Conservation (phyloP, 768 basidiomycete genomes). For the Lentinula sp. region DNA sequence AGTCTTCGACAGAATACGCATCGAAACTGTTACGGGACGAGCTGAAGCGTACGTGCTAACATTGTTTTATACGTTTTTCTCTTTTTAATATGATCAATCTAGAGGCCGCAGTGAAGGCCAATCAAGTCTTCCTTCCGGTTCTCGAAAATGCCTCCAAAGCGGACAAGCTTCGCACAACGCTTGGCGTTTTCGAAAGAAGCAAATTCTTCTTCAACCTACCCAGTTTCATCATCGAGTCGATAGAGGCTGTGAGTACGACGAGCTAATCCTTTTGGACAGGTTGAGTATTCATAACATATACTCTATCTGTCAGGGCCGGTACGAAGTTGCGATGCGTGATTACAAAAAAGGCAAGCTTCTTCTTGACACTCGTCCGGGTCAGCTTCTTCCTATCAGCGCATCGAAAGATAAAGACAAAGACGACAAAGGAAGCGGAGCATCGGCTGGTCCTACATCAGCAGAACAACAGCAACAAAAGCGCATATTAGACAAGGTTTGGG, state of each 20-base stretch:
- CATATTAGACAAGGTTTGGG: slow-evolving; percentile 95
- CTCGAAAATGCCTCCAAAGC: slow-evolving; percentile 95
- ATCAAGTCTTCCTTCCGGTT: slow-evolving; percentile 94
- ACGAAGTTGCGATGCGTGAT: slow-evolving; percentile 88
- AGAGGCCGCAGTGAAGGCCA: slow-evolving; percentile 91
- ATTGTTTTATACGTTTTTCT: neutral
- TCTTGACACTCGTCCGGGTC: slow-evolving; percentile 83
- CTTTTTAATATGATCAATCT: slow-evolving; percentile 2
- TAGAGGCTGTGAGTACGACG: slow-evolving; percentile 66
- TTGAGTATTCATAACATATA: neutral
- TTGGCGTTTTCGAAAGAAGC: slow-evolving; percentile 92
- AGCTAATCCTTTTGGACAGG: neutral
- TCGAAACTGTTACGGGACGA: slow-evolving; percentile 78
- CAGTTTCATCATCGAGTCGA: slow-evolving; percentile 78
- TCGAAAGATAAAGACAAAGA: slow-evolving; percentile 36
- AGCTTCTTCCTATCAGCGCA: slow-evolving; percentile 66
- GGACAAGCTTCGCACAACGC: slow-evolving; percentile 84
- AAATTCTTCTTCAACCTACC: slow-evolving; percentile 99
- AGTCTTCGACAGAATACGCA: slow-evolving; percentile 72
- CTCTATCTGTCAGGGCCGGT: slow-evolving; percentile 66
- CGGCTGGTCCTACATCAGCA: slow-evolving; percentile 34
- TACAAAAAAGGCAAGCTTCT: slow-evolving; percentile 97
- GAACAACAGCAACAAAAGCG: slow-evolving; percentile 81
- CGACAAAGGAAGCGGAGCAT: slow-evolving; percentile 20
- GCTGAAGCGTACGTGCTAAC: slow-evolving; percentile 62